Percentiles rank a stretch among this genome's conserved stretches.
Evolutionary conservation across 768 basidiomycete species (phyloP).

Genomic region (Mrakia hoshinonis): DNA sequence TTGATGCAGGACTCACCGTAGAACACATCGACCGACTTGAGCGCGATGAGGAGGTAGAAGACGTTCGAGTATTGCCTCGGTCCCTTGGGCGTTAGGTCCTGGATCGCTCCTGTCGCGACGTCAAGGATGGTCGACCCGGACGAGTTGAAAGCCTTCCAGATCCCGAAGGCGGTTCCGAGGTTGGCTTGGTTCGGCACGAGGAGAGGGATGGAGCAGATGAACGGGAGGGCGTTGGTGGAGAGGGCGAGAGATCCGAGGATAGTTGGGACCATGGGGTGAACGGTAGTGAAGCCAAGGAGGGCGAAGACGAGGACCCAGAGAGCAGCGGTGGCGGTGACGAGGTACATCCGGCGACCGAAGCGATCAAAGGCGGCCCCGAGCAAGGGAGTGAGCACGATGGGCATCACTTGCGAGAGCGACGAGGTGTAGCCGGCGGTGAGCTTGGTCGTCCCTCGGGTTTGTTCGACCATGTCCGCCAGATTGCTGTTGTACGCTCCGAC

Average conservation of each 20-base stretch:
- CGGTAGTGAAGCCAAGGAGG: constrained; percentile 36
- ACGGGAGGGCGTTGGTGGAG: constrained; percentile 32
- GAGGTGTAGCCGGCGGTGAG: constrained; percentile 40
- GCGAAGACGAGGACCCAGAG: constrained; percentile 38
- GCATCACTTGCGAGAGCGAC: constrained; percentile 36
- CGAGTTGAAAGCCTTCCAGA: constrained; percentile 17
- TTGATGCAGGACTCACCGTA: neutral
- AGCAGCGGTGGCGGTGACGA: constrained; percentile 32
- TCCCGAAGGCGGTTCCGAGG: constrained; percentile 14
- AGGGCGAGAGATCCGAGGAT: constrained; percentile 36
- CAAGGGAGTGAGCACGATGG: constrained; percentile 38
- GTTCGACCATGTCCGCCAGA: constrained; percentile 34
- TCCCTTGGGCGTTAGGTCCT: constrained; percentile 14
- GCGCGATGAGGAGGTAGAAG: constrained; percentile 20
- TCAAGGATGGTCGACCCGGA: constrained; percentile 12
- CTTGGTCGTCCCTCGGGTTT: constrained; percentile 24
- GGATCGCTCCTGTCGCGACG: constrained; percentile 23
- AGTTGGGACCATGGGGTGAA: constrained; percentile 38
- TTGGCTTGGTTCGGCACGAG: constrained; percentile 13
- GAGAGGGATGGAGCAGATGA: constrained; percentile 33
- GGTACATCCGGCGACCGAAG: constrained; percentile 36
- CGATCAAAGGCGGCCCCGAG: constrained; percentile 38
- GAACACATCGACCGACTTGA: constrained; percentile 16
- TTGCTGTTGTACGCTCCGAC: constrained; percentile 37
- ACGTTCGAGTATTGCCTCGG: constrained; percentile 19